A percentile compares a stretch with the other conserved stretches of the same genome.
These are phyloP conservation scores for Aspergillus sp. DNA, from an alignment of 2,329 filamentous ascomycete genomes.

Conservation along the genomic window DNA sequence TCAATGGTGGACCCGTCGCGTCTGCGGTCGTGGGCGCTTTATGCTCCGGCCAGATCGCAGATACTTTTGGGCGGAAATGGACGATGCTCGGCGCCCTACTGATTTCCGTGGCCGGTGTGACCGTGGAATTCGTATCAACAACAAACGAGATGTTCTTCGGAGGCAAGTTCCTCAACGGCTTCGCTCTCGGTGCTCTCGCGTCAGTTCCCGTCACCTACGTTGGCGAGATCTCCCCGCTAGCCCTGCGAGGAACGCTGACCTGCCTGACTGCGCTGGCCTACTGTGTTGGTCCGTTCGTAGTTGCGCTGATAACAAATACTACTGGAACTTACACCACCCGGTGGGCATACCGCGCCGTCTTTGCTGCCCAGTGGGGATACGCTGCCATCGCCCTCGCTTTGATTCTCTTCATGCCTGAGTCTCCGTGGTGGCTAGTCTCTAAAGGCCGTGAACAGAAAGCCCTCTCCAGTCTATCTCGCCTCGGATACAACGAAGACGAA, in stretches of 20 bases:
- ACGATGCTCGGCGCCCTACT: constrained; percentile 2
- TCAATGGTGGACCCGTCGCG: constrained; percentile 7
- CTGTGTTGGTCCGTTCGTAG: constrained; percentile 3
- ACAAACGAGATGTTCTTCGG: constrained; percentile 11
- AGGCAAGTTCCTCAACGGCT: constrained; percentile 11
- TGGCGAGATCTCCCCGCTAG: constrained; percentile 5
- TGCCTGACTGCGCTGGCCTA: constrained; percentile 6
- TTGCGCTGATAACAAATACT: constrained; percentile 7
- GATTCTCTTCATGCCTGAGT: constrained; percentile 14
- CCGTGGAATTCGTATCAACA: constrained; percentile 3
- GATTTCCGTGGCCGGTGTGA: constrained; percentile 1
- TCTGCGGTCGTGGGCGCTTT: constrained; percentile 6
- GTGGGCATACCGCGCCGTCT: constrained; percentile 8
- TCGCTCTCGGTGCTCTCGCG: constrained; percentile 3
- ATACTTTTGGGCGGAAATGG: constrained; percentile 6
- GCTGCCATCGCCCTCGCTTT: neutral
- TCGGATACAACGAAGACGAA: constrained; percentile 4
- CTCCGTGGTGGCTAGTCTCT: constrained; percentile 13
- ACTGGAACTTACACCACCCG: constrained; percentile 1
- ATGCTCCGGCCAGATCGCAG: constrained; percentile 5
- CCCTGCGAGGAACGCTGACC: constrained; percentile 7
- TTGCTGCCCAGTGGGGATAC: constrained; percentile 7
- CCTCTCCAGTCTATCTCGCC: constrained; percentile 1
- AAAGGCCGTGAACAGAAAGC: constrained; percentile 6
- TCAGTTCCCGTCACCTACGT: constrained; percentile 7